These are phyloP conservation scores for Lentinula guzmanii DNA, from an alignment of 768 basidiomycete genomes.

Conservation along the genomic window DNA sequence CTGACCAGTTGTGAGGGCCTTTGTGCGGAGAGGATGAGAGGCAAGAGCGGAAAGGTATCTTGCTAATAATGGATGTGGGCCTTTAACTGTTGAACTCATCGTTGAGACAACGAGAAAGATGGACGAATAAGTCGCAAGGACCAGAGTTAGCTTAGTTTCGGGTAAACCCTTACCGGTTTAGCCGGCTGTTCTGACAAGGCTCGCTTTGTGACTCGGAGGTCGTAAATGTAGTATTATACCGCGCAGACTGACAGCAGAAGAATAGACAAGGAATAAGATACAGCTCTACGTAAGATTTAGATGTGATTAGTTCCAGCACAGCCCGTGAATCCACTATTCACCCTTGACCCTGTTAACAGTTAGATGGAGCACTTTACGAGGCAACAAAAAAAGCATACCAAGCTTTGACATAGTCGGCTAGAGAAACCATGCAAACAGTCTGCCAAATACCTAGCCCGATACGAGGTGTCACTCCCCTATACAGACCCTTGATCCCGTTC, in stretches of 20 bases:
- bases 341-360: conserved; percentile 45
- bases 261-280: neutral
- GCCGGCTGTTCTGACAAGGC: neutral
- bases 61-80: conserved; percentile 35
- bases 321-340: conserved; percentile 15
- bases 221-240: neutral
- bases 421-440: conserved; percentile 98
- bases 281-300: neutral
- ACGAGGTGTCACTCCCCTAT: conserved; percentile 95
- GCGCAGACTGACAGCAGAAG: neutral
- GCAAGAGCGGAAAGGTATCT: conserved; percentile 67
- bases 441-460: conserved; percentile 97
- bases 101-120: neutral
- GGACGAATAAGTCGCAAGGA: neutral
- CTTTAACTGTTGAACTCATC: neutral
- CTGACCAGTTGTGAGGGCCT: conserved; percentile 67
- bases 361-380: neutral
- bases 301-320: neutral
- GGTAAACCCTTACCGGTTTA: neutral
- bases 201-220: neutral
- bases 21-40: conserved; percentile 70
- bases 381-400: conserved; percentile 41
- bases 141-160: neutral
- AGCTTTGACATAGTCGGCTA: conserved; percentile 91
- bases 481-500: conserved; percentile 94